Evolutionary conservation across 2,329 filamentous ascomycete genomes (phyloP).

Genomic region (Colletotrichum sp.): DNA sequence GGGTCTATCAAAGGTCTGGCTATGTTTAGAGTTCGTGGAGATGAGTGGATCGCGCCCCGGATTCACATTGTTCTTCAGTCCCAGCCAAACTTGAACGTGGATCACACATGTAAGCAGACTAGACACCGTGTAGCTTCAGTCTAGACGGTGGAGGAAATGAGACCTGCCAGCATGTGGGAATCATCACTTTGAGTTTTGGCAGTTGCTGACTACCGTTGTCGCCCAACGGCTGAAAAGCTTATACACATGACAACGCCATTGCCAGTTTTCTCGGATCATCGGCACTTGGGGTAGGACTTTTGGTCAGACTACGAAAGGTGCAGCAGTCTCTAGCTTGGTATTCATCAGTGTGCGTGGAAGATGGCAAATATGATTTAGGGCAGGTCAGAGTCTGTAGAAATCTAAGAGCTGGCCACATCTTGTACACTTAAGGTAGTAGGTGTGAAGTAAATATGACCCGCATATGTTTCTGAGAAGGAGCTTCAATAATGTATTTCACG

Average conservation of each 20-base stretch:
- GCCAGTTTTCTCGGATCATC: not conserved
- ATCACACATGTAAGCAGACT: not conserved
- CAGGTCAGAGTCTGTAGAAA: no score
- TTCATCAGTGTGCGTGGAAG: no score
- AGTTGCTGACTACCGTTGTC: not conserved
- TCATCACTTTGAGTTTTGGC: not conserved
- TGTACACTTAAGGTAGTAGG: no score
- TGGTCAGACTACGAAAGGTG: no score
- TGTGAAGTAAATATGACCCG: no score
- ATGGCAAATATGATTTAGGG: no score
- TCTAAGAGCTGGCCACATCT: no score
- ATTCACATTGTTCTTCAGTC: not conserved
- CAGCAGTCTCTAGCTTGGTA: no score
- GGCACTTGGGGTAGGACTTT: no score
- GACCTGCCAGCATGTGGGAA: not conserved
- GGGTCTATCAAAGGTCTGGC: not conserved
- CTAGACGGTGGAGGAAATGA: not conserved
- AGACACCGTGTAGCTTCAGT: not conserved
- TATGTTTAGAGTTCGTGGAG: not conserved
- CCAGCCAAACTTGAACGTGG: not conserved
- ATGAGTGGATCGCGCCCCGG: not conserved
- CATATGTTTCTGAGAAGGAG: no score
- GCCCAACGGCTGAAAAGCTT: not conserved
- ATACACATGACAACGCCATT: not conserved
- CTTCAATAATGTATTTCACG: no score